Evolutionary conservation across 2,329 filamentous ascomycete genomes (phyloP).

Genomic region (Penicillium psychrosexuale): DNA sequence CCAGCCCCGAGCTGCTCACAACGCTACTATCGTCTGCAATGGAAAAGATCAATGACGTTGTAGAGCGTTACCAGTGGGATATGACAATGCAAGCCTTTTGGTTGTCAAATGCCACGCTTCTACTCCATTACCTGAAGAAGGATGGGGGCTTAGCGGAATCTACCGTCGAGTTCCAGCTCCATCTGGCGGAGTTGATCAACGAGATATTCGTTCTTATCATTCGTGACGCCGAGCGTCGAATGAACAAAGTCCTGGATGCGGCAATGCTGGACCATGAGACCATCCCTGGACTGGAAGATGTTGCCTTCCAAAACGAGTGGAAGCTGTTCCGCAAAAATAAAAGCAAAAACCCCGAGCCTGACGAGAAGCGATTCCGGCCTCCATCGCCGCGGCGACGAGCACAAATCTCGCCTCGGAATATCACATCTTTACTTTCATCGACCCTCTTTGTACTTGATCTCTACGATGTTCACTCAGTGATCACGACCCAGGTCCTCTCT

Average conservation of each 20-base stretch:
- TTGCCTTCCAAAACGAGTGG: constrained; percentile 98
- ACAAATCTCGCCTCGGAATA: constrained; percentile 88
- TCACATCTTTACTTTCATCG: constrained; percentile 91
- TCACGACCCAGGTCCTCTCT: constrained; percentile 83
- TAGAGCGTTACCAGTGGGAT: constrained; percentile 96
- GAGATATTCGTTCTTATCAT: constrained; percentile 99
- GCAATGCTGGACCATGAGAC: constrained; percentile 98
- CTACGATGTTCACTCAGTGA: constrained; percentile 98
- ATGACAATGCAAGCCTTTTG: constrained; percentile 99
- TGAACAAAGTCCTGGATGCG: constrained; percentile 90
- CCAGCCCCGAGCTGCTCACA: constrained; percentile 76
- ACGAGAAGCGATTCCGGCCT: constrained; percentile 85
- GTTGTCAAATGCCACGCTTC: constrained; percentile 92
- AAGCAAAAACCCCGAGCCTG: constrained; percentile 76
- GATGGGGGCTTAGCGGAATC: constrained; percentile 76
- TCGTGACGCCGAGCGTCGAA: constrained; percentile 86
- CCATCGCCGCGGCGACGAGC: constrained; percentile 90
- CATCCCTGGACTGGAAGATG: constrained; percentile 94
- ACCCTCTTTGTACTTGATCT: constrained; percentile 95
- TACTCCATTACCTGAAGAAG: constrained; percentile 97
- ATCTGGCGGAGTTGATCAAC: constrained; percentile 91
- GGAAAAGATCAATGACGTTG: constrained; percentile 93
- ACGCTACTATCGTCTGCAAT: constrained; percentile 81
- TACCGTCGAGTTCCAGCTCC: constrained; percentile 85
- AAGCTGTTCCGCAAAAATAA: constrained; percentile 94